A percentile compares a stretch with the other conserved stretches of the same genome.
Conservation (phyloP, 1,284 basidiomycete species). For the Irpex lacteus region DNA sequence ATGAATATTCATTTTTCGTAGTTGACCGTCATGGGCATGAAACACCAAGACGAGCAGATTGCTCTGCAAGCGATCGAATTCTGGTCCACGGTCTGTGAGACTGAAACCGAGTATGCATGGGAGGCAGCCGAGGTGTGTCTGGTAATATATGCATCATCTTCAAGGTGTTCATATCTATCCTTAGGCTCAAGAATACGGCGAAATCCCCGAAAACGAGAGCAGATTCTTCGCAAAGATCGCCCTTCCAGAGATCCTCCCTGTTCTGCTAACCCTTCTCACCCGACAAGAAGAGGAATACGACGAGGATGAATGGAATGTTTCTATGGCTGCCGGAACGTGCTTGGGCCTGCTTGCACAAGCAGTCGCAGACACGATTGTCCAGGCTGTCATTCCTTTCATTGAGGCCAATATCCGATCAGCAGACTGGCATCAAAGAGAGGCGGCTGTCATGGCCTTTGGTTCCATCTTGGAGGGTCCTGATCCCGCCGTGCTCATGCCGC, state of each 20-base stretch:
- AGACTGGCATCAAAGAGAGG: conserved; percentile 96
- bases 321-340: conserved; percentile 97
- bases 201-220: conserved; percentile 85
- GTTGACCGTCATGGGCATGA: conserved; percentile 99
- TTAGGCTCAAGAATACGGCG: conserved; percentile 88
- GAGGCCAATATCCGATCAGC: conserved; percentile 90
- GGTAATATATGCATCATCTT: background rate
- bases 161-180: conserved; percentile 7
- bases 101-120: conserved; percentile 91
- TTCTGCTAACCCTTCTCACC: conserved; percentile 85
- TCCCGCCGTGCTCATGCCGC: conserved; percentile 80
- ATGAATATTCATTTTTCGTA: conserved; percentile 34
- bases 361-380: conserved; percentile 89
- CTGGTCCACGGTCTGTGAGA: conserved; percentile 99
- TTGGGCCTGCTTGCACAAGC: conserved; percentile 87
- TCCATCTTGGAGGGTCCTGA: conserved; percentile 97
- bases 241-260: conserved; percentile 91
- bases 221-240: conserved; percentile 94
- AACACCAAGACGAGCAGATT: conserved; percentile 87
- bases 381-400: conserved; percentile 95
- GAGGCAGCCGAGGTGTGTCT: conserved; percentile 83
- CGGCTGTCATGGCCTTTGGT: conserved; percentile 97
- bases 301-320: conserved; percentile 98
- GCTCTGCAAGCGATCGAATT: conserved; percentile 98
- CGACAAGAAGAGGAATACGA: conserved; percentile 97